Conservation (phyloP, 225 moss, liverwort and hornwort genomes). For the Ulota crispa region DNA sequence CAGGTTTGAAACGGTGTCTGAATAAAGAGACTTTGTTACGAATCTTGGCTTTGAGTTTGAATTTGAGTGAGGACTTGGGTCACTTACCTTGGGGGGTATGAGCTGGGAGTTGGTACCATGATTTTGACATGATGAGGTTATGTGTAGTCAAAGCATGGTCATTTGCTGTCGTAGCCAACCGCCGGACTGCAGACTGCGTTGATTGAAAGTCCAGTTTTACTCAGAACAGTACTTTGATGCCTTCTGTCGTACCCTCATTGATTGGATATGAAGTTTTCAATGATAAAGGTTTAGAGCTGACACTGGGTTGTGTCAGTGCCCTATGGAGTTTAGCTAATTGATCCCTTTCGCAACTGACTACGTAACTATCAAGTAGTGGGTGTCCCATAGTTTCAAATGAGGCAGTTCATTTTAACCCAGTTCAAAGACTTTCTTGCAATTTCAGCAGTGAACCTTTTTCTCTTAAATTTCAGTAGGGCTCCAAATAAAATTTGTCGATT, state of each 20-base stretch:
- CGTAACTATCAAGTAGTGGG: neutral
- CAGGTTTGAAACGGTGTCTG: neutral
- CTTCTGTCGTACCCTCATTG: constrained; percentile 1
- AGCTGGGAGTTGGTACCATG: neutral
- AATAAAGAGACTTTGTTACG: neutral
- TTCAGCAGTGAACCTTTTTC: neutral
- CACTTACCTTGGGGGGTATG: neutral
- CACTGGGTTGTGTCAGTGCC: constrained; percentile 15
- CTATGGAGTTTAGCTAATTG: constrained; percentile 7
- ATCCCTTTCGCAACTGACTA: neutral
- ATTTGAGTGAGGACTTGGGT: neutral
- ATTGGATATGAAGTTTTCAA: neutral
- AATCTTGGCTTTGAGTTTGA: neutral
- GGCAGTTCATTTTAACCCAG: neutral
- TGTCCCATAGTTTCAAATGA: neutral
- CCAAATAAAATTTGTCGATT: neutral
- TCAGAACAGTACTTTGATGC: neutral
- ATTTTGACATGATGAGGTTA: constrained; percentile 22
- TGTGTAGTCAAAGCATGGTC: neutral
- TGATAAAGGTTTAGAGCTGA: neutral
- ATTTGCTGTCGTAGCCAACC: neutral
- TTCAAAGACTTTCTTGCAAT: neutral
- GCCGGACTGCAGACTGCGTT: neutral
- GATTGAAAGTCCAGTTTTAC: neutral
- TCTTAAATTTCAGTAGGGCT: neutral